Evolutionary conservation across 2,329 filamentous ascomycete genomes (phyloP), one percentile per base, ranked within the genome.

Genomic region (Trichoderma sp.): DNA sequence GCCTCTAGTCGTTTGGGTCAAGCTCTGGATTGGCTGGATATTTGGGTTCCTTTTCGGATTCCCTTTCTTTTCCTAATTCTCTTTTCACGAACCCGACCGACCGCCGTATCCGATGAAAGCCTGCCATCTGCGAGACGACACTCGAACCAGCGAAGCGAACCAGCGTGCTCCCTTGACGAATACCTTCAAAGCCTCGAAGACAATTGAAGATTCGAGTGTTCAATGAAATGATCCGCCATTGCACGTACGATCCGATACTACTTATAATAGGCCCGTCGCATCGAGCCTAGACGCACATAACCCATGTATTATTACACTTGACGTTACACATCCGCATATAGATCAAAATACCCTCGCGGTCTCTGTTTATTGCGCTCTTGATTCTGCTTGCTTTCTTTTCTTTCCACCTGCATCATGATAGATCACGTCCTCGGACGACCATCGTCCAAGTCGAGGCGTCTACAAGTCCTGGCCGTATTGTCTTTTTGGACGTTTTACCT

Each of bases 361-460:
- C 34, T 47, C n/a, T 61, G 36, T 60, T 51, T 43, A 32, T 61
- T 61, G n/a, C 47, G 14, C 15, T n/a, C n/a, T 14, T 15, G 47
- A 7, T 24, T 57, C 39, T 53, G 4, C n/a, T 9, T n/a, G 14
- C 21, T 39, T 26, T 58, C 21, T n/a, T 32, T 32, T 63, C 9
- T 43, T 47, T 28, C 61, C 7, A 4, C 26, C 6, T 24, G 30
- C 53, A 76, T 67, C 73, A 90, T 90, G 88, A 83, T 90, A 90
- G 95, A 98, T 82, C 95, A 98, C 86, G 92, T 98, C 71, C 86
- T 98, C 63, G 95, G 95, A 74, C 91, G 94, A 75, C 95, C 95
- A 39, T 98, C 95, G 73, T 90, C 93, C 78, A 93, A 95, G 84
- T 97, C 97, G 78, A 90, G 95, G 74, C 94, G 97, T 78, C 91